A percentile compares a stretch with the other conserved stretches of the same genome.
Conservation (phyloP, 73 alveolate genomes). For the Tetrahymena thermophila region DNA sequence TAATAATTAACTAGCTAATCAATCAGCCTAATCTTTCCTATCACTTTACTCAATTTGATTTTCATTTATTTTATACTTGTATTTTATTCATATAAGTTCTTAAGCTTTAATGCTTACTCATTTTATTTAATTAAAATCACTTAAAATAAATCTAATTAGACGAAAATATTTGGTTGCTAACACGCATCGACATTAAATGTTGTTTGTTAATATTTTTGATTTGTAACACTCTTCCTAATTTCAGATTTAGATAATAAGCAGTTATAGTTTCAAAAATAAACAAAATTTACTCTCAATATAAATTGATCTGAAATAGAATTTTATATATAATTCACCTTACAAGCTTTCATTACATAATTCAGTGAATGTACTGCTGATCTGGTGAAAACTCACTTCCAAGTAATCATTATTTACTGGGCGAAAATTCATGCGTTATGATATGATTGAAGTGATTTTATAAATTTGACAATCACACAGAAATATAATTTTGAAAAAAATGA, state of each 20-base stretch:
- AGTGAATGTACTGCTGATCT: not conserved
- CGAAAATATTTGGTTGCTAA: too few species aligned
- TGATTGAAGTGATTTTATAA: not conserved
- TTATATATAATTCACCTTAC: not conserved
- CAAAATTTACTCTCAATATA: not conserved
- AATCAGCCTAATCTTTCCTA: too few species aligned
- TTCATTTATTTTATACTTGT: not conserved
- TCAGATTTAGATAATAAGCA: not conserved
- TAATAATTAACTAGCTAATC: too few species aligned
- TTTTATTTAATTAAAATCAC: not conserved
- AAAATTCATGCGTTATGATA: not conserved
- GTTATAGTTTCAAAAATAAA: not conserved
- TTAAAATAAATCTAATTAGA: not conserved
- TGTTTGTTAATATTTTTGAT: not conserved
- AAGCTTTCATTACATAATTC: not conserved
- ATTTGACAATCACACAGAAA: not conserved
- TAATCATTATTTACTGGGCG: not conserved
- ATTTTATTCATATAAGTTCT: not conserved
- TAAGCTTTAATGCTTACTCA: not conserved
- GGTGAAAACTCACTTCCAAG: not conserved
- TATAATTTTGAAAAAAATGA: not conserved
- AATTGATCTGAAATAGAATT: not conserved
- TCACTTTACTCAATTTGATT: not conserved
- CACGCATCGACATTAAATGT: too few species aligned
- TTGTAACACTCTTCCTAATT: not conserved